phyloP scores from a whole-genome alignment of 495 filamentous ascomycete genomes.

The Aspergillus panamensis region DNA sequence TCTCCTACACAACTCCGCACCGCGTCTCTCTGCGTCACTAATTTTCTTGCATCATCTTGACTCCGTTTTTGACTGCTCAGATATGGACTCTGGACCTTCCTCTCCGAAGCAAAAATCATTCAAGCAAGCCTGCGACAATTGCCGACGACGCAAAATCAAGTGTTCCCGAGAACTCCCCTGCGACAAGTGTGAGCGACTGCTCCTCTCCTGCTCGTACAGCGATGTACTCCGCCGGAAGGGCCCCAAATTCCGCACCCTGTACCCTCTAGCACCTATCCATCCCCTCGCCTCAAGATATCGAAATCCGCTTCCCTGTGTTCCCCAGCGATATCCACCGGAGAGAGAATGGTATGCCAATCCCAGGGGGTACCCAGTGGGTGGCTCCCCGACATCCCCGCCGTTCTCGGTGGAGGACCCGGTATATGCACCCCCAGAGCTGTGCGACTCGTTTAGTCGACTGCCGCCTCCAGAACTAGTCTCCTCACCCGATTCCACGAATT shows the following conservation, averaged over 20 bases:
- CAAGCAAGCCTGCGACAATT: constrained; percentile 48
- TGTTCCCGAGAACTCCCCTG: constrained; percentile 43
- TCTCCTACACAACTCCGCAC: not conserved
- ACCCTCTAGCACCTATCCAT: constrained; percentile 43
- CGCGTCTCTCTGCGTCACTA: not conserved
- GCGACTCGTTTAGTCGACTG: constrained; percentile 30
- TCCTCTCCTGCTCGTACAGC: constrained; percentile 46
- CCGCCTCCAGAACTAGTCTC: constrained; percentile 39
- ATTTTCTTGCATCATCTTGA: no score
- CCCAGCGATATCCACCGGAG: constrained; percentile 21
- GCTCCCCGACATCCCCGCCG: constrained; percentile 32
- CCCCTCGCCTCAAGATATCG: constrained; percentile 28
- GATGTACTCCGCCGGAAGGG: constrained; percentile 44
- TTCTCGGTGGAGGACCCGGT: constrained; percentile 27
- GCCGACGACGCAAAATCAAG: constrained; percentile 46
- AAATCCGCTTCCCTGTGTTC: constrained; percentile 6
- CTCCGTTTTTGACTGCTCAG: not conserved
- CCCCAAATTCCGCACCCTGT: constrained; percentile 45
- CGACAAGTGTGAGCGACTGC: constrained; percentile 45
- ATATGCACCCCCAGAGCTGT: constrained; percentile 25
- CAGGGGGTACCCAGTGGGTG: constrained; percentile 18
- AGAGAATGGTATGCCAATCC: constrained; percentile 23
- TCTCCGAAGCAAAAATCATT: constrained; percentile 25
- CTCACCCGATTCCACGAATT: constrained; percentile 39
- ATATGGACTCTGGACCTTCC: constrained; percentile 23